phyloP scores from a whole-genome alignment of 371 early-diverging fungal species.

The Mortierella sp. region DNA sequence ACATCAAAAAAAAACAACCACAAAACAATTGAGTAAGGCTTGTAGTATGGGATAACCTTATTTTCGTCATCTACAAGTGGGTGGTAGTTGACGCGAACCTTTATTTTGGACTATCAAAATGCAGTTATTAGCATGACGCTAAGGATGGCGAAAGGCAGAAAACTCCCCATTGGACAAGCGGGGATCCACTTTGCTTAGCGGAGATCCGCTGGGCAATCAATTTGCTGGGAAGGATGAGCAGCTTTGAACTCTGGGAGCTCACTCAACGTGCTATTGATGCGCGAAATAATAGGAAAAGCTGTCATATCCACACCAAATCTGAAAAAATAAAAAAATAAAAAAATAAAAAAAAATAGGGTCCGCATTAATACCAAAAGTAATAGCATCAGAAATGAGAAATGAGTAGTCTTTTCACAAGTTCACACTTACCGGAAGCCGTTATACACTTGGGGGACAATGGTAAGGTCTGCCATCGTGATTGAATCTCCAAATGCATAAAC shows the following conservation, averaged over 20 bases:
- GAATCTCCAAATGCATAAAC: conserved; percentile 85
- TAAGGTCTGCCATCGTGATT: conserved; percentile 89
- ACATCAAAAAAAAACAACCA: too few species aligned
- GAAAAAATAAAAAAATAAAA: background rate
- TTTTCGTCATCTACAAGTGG: background rate
- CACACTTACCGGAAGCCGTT: conserved; percentile 76
- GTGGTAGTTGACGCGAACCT: background rate
- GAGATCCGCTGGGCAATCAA: conserved; percentile 77
- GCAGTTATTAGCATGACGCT: background rate
- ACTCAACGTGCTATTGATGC: conserved; percentile 66
- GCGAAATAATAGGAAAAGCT: conserved; percentile 74
- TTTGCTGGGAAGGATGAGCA: conserved; percentile 80
- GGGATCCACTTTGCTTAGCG: background rate
- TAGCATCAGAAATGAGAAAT: background rate
- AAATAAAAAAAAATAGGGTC: background rate
- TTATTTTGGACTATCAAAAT: background rate
- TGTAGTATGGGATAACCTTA: background rate
- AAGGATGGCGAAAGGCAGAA: background rate
- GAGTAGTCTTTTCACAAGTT: background rate
- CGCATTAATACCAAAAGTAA: background rate
- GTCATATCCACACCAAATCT: conserved; percentile 82
- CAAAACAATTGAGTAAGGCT: too few species aligned
- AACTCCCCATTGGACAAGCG: background rate
- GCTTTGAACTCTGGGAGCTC: conserved; percentile 76
- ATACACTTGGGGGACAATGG: conserved; percentile 84